Evolutionary conservation across 192 early-diverging fungal species (phyloP), one percentile per base, ranked within the genome.

Genomic region (Coemansia sp.): DNA sequence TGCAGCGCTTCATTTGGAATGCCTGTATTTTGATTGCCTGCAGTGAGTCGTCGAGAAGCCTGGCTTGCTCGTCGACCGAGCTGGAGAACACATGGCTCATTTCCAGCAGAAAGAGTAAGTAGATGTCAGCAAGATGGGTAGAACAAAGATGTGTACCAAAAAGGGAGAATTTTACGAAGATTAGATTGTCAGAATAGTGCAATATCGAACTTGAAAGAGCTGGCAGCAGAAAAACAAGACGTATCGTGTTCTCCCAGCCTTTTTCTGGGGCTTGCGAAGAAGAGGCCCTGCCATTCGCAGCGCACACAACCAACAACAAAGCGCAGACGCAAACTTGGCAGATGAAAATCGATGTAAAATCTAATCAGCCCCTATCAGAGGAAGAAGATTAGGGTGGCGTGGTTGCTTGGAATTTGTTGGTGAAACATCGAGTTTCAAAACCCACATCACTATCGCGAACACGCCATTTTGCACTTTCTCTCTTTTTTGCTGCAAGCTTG

Each of bases 11-110:
- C 96, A 99, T 98, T 72, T 96, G 94, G 71, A 92, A 92, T 14
- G 92, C 88, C 68, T 99, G 95, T 49, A 93, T 85, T 83, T 95
- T 98, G 75, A 99, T 95, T 5, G 94, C 90, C 72, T 86, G 86
- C 19, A 98, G 78, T 16, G 95, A 92, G 51, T 99, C 98, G 65
- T 98, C 93, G 14, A 99, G 86, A 54, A 97, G 84, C 79, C 92
- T 94, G 51, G 85, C 74, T 85, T 99, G 96, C 85, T 97, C 93
- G 66, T 93, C 93, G 57, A 70, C 72, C 45, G 74, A 69, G 63
- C 70, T 68, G 13, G 71, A 14, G 72, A 76, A 79, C 48, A 73
- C 70, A 56, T 73, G 62, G 70, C 72, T 79, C 81, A 84, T 75
- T 58, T 61, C 37, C 63, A 22, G 45, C 56, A 17, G 25, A 41